Conservation (phyloP, 352 stramenopile species). For the Peronosclerospora sorghi region DNA sequence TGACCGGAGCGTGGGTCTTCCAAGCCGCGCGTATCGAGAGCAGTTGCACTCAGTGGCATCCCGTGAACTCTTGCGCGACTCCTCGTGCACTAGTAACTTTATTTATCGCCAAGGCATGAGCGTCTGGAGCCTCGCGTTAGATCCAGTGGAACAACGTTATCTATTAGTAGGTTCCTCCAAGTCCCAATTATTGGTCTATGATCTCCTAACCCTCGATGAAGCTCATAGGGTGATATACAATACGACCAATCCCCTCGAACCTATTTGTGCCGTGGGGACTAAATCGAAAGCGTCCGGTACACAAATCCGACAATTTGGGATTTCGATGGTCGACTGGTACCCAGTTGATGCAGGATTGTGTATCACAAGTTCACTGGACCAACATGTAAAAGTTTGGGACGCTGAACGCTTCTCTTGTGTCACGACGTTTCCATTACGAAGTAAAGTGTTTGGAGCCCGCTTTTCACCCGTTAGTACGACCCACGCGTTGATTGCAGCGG, state of each 20-base stretch:
- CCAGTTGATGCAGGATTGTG: conserved; percentile 75
- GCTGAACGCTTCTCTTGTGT: conserved; percentile 59
- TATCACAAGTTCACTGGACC: conserved; percentile 61
- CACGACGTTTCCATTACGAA: conserved; percentile 39
- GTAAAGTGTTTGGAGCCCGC: conserved; percentile 49
- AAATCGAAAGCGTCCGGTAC: not conserved
- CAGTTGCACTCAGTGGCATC: conserved; percentile 20
- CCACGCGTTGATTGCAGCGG: conserved; percentile 62
- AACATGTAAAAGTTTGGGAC: conserved; percentile 68
- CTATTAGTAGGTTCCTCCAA: conserved; percentile 48
- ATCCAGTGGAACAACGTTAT: conserved; percentile 45
- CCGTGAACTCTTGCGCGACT: conserved; percentile 9
- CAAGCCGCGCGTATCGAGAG: conserved; percentile 30
- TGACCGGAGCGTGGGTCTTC: conserved; percentile 41
- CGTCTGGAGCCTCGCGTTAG: conserved; percentile 49
- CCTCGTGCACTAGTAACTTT: conserved; percentile 29
- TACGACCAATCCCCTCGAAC: conserved; percentile 21
- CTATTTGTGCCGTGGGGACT: conserved; percentile 13
- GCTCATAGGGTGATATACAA: conserved; percentile 16
- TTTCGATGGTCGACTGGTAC: conserved; percentile 82
- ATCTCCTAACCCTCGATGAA: conserved; percentile 43
- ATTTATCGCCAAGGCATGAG: conserved; percentile 51
- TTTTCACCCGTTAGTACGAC: conserved; percentile 52
- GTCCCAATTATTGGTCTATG: conserved; percentile 50
- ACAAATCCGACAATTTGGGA: conserved; percentile 33